phyloP scores from a whole-genome alignment of 805 yeast genomes.

The Metschnikowia gruessii region DNA sequence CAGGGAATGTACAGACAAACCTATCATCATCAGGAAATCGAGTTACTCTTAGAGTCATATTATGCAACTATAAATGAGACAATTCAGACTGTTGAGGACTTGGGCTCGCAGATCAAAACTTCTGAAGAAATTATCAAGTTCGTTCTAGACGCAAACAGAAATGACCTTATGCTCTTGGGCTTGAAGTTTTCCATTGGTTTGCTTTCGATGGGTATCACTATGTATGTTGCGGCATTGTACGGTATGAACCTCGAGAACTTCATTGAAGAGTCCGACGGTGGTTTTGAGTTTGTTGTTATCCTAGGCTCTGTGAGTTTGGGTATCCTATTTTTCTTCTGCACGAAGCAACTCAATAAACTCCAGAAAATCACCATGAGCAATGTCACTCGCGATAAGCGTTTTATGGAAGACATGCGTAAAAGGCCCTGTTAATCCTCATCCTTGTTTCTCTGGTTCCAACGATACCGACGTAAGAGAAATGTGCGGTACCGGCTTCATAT shows the following conservation, averaged over 20 bases:
- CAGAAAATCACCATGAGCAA: slow-evolving; percentile 74
- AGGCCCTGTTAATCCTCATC: not conserved
- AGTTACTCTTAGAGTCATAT: slow-evolving; percentile 85
- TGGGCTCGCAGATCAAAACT: slow-evolving; percentile 78
- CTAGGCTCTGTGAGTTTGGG: slow-evolving; percentile 43
- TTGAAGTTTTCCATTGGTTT: slow-evolving; percentile 80
- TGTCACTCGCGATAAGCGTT: slow-evolving; percentile 13
- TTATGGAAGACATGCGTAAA: slow-evolving; percentile 7
- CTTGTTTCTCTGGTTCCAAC: not conserved
- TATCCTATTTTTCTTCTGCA: slow-evolving; percentile 50
- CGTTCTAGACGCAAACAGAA: slow-evolving; percentile 89
- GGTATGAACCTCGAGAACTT: slow-evolving; percentile 96
- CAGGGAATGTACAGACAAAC: slow-evolving; percentile 45
- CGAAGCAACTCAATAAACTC: slow-evolving; percentile 57
- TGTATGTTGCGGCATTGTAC: slow-evolving; percentile 80
- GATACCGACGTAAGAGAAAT: not conserved
- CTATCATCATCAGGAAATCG: slow-evolving; percentile 82
- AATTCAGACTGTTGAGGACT: slow-evolving; percentile 80
- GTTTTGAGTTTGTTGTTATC: slow-evolving; percentile 51
- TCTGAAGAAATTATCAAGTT: slow-evolving; percentile 95
- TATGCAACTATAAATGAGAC: slow-evolving; percentile 90
- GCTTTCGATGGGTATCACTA: slow-evolving; percentile 73
- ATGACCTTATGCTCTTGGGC: slow-evolving; percentile 86
- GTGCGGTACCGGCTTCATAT: not conserved
- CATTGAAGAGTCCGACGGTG: slow-evolving; percentile 76